phyloP scores from a whole-genome alignment of 768 basidiomycete genomes.

The Omphalotus guepiniiformis region DNA sequence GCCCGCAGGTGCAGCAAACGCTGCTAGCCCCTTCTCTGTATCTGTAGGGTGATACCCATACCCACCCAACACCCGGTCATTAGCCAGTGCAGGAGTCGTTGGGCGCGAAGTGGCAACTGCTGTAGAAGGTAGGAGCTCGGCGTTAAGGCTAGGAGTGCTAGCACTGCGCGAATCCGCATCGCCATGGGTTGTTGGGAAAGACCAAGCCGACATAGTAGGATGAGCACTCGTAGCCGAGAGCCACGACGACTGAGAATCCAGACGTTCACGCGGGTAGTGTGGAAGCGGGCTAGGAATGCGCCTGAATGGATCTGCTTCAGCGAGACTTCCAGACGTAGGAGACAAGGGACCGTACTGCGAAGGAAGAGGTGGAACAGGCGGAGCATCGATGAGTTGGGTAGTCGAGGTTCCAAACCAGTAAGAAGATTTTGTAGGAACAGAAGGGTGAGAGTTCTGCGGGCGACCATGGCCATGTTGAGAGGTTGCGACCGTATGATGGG shows the following conservation, averaged over 20 bases:
- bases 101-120: constrained; percentile 38
- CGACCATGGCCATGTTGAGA: constrained; percentile 31
- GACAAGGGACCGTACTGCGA: constrained; percentile 51
- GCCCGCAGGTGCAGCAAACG: constrained; percentile 40
- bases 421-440: constrained; percentile 51
- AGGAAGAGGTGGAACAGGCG: constrained; percentile 65
- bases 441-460: constrained; percentile 34
- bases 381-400: constrained; percentile 33
- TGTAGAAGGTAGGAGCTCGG: constrained; percentile 33
- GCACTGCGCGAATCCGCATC: constrained; percentile 31
- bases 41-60: constrained; percentile 56
- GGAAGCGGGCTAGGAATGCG: constrained; percentile 40
- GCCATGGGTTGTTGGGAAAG: constrained; percentile 50
- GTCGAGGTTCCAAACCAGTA: constrained; percentile 57
- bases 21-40: constrained; percentile 50
- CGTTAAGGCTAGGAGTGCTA: constrained; percentile 39
- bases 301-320: constrained; percentile 62
- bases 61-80: constrained; percentile 62
- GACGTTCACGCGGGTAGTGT: constrained; percentile 37
- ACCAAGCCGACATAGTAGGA: constrained; percentile 61
- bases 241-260: constrained; percentile 73
- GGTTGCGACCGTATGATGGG: constrained; percentile 45
- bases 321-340: constrained; percentile 32
- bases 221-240: constrained; percentile 58
- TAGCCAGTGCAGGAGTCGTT: constrained; percentile 48